A percentile compares a stretch with the other conserved stretches of the same genome.
Evolutionary conservation across 2,329 filamentous ascomycete species (phyloP).

Genomic region (Monosporascus sp.): DNA sequence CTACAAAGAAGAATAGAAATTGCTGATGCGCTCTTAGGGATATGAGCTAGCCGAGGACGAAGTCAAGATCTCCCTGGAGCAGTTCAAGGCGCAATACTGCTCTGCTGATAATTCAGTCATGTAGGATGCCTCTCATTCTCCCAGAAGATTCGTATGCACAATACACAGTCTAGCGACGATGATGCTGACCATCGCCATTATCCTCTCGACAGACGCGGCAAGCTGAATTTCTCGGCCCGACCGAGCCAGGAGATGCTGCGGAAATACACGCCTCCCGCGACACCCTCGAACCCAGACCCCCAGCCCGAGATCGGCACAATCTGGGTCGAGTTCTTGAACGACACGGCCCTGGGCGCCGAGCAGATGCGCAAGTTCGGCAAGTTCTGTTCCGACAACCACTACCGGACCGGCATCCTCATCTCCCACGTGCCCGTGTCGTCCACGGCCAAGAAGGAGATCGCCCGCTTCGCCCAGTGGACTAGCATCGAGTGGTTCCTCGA

Average conservation of each 20-base stretch:
- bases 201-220: conserved; percentile 56
- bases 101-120: conserved; percentile 68
- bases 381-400: conserved; percentile 71
- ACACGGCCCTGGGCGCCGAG: conserved; percentile 78
- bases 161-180: neutral
- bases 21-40: conserved; percentile 53
- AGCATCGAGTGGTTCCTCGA: conserved; percentile 94
- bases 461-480: conserved; percentile 66
- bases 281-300: conserved; percentile 63
- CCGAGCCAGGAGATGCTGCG: conserved; percentile 79
- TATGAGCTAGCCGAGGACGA: conserved; percentile 90
- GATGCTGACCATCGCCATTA: neutral
- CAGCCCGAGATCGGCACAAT: conserved; percentile 75
- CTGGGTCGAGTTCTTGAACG: conserved; percentile 84
- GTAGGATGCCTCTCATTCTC: conserved; percentile 43
- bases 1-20: conserved; percentile 1
- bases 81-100: conserved; percentile 69
- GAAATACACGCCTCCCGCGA: conserved; percentile 72
- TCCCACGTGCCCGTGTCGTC: conserved; percentile 77
- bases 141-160: neutral
- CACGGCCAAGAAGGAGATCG: conserved; percentile 81
- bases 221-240: conserved; percentile 82
- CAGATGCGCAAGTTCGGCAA: conserved; percentile 88
- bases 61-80: conserved; percentile 77
- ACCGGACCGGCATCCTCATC: conserved; percentile 87